Evolutionary conservation across 768 basidiomycete species (phyloP).

Genomic region (Lentinula lateritia): DNA sequence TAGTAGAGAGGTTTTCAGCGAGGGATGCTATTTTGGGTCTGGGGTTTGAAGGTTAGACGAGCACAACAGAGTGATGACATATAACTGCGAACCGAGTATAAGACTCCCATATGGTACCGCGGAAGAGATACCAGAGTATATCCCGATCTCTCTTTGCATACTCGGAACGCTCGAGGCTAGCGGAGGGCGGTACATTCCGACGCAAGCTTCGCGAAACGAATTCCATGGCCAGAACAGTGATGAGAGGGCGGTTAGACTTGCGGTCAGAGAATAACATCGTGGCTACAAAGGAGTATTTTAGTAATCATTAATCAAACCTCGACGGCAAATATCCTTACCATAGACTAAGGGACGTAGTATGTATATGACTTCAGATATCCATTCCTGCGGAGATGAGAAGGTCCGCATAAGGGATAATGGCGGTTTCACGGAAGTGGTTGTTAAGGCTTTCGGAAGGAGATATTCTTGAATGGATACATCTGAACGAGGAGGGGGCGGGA

Average conservation of each 20-base stretch:
- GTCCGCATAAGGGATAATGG: conserved; percentile 61
- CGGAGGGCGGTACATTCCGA: conserved; percentile 55
- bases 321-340: conserved; percentile 36
- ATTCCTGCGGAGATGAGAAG: conserved; percentile 61
- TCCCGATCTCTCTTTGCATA: conserved; percentile 81
- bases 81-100: conserved; percentile 56
- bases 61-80: neutral
- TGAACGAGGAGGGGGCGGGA: conserved; percentile 41
- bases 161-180: conserved; percentile 65
- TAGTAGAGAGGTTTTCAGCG: conserved; percentile 45
- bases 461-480: conserved; percentile 70
- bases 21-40: conserved; percentile 74
- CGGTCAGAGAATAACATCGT: conserved; percentile 37
- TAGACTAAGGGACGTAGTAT: conserved; percentile 72
- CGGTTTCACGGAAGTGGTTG: conserved; percentile 65
- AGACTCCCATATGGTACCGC: conserved; percentile 79
- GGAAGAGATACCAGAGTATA: conserved; percentile 78
- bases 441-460: conserved; percentile 76
- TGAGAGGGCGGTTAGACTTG: conserved; percentile 56
- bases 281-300: conserved; percentile 19
- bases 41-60: conserved; percentile 7
- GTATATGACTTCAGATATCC: conserved; percentile 69
- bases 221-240: conserved; percentile 62
- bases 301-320: neutral
- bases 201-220: conserved; percentile 73